These are phyloP conservation scores for Yamadazyma blattariae DNA, from an alignment of 1,139 yeast species.

Conservation along the genomic window DNA sequence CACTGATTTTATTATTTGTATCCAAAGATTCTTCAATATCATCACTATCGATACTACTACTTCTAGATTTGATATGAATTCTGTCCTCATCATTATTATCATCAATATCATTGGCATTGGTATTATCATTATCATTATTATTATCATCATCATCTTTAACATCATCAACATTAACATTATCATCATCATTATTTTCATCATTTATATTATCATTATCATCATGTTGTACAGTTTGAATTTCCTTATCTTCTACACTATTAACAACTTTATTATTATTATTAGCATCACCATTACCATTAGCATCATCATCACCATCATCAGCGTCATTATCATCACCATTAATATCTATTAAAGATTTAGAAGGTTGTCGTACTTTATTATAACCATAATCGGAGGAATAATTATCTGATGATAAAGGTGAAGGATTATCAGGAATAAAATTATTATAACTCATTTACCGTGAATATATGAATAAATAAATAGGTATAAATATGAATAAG, in stretches of 20 bases:
- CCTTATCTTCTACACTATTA: too few relatives aligned
- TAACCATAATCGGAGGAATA: conserved; percentile 5
- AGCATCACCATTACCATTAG: not conserved
- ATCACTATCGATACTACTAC: too few relatives aligned
- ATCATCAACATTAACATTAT: not conserved
- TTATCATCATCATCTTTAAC: not conserved
- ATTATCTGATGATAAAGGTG: conserved; percentile 16
- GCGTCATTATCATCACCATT: not conserved
- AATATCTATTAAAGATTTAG: not conserved
- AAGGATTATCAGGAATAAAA: conserved; percentile 21
- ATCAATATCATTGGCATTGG: not conserved
- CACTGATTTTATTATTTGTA: conserved; percentile 5
- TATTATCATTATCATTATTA: not conserved
- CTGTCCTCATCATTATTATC: conserved; percentile 5
- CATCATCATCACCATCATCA: too few relatives aligned
- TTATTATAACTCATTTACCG: conserved; percentile 12
- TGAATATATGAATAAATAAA: too few relatives aligned
- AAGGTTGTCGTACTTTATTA: not conserved
- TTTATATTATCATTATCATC: too few relatives aligned
- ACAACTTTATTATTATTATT: not conserved
- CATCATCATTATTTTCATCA: too few relatives aligned
- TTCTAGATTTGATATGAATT: too few relatives aligned
- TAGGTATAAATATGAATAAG: too few relatives aligned
- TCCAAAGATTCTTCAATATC: too few relatives aligned
- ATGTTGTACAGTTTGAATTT: too few relatives aligned